phyloP scores from a whole-genome alignment of 106 monocot species.

The Apostasia shenzhenica region DNA sequence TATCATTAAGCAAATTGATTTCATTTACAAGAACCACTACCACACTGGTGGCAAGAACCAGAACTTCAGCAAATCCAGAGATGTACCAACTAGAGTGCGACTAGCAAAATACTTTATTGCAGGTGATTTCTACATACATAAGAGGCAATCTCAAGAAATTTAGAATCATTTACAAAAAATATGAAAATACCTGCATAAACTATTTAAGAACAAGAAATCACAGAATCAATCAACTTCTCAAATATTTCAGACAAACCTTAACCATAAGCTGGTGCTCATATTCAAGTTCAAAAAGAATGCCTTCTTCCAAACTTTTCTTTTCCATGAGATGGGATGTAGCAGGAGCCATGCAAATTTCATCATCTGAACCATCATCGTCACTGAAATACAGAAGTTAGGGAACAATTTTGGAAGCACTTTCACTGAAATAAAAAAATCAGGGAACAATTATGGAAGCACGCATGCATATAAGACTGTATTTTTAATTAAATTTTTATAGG shows the following conservation, averaged over 20 bases:
- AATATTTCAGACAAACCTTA: slow-evolving; percentile 25
- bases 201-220: neutral
- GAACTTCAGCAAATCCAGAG: neutral
- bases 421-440: neutral
- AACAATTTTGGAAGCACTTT: neutral
- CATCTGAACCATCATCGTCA: slow-evolving; percentile 59
- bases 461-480: too few relatives aligned
- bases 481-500: too few relatives aligned
- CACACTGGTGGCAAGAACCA: too few relatives aligned
- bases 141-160: neutral
- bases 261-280: slow-evolving; percentile 41
- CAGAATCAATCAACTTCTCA: neutral
- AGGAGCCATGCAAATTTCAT: slow-evolving; percentile 18
- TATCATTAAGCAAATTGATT: too few relatives aligned
- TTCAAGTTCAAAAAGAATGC: slow-evolving; percentile 51
- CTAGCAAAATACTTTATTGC: neutral
- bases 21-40: too few relatives aligned
- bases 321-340: slow-evolving; percentile 30
- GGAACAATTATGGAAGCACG: too few relatives aligned
- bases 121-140: neutral
- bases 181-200: neutral
- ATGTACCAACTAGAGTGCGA: neutral
- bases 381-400: slow-evolving; percentile 26
- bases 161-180: neutral
- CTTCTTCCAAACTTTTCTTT: slow-evolving; percentile 46